Evolutionary conservation across 768 basidiomycete species (phyloP), one percentile per base, ranked within the genome.

Genomic region (Hemileccinum impolitum): DNA sequence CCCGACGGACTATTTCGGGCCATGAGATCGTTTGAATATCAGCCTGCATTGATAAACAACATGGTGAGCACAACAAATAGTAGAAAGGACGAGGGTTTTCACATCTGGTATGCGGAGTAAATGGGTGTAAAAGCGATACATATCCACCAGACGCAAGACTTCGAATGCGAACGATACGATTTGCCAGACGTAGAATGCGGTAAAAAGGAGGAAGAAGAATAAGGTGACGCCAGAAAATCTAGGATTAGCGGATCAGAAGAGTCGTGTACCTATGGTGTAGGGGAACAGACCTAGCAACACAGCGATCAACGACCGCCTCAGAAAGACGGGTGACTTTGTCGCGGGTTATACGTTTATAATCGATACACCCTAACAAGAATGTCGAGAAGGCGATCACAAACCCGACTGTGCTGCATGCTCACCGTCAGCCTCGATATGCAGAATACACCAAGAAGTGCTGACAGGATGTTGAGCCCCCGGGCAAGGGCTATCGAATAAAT

Each of bases 341-440:
- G 17, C 77, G 80, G 48, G 79, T 79, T 50, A 98, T 79, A 34
- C 78, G 78, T 31, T 86, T 82, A 66, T 96, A 98, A 66, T 99
- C 94, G 53, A 99, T 79, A 68, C 96, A 99, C 13, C 94, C 90
- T 6, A 95, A 69, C 12, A 99, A 75, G 66, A 99, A 99, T 9
- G 94, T 95, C 12, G 96, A 95, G 70, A 99, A 99, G n/a, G 79
- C 81, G 59, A 98, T 97, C 43, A 98, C 95, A 70, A 98, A 99
- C 39, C 94, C 94, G 19, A 96, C 85, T 54, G 95, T 99, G 56
- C 96, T 99, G 67, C 31, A 46, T 57, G 58, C 54, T 50, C 61
- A 53, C 48, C 28, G 64, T 70, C 52, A 64, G 65, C 48, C 26
- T 49, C 32, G 19, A 40, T 31, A 45, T 14, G 53, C 14, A 51